These are phyloP conservation scores for Aciculosporium take DNA, from an alignment of 2,329 filamentous ascomycete species.

Conservation along the genomic window DNA sequence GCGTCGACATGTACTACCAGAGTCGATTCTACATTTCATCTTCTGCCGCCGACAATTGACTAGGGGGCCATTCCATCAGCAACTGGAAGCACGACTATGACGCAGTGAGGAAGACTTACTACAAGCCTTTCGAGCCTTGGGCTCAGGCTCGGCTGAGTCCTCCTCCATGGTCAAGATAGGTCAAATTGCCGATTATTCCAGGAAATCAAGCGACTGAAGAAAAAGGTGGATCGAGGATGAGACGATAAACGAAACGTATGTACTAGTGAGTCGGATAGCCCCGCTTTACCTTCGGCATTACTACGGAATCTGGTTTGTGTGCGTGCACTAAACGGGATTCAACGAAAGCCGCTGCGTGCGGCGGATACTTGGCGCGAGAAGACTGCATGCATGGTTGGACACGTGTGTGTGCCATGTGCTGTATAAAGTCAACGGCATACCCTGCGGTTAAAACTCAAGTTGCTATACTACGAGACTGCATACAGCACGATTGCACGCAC, in stretches of 20 bases:
- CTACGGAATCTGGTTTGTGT: neutral
- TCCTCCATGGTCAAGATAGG: neutral
- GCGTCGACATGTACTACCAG: conserved; percentile 19
- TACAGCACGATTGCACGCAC: no score
- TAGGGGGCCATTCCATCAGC: conserved; percentile 2
- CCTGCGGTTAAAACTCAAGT: no score
- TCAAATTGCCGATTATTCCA: neutral
- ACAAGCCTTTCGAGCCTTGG: conserved; percentile 4
- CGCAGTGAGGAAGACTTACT: neutral
- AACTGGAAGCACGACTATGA: neutral
- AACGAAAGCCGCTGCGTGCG: neutral
- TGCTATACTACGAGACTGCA: no score
- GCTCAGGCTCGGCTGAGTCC: conserved; percentile 2
- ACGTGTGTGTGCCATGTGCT: no score
- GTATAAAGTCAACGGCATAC: no score
- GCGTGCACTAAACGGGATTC: neutral
- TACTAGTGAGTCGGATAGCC: neutral
- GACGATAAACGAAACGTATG: neutral
- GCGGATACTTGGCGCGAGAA: no score
- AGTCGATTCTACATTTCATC: conserved; percentile 24
- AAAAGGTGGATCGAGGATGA: neutral
- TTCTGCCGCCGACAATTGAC: conserved; percentile 18
- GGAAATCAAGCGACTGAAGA: neutral
- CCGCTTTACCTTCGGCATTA: neutral
- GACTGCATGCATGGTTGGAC: no score